Conservation (phyloP, 495 filamentous ascomycete genomes). For the Penicillium ucsense region DNA sequence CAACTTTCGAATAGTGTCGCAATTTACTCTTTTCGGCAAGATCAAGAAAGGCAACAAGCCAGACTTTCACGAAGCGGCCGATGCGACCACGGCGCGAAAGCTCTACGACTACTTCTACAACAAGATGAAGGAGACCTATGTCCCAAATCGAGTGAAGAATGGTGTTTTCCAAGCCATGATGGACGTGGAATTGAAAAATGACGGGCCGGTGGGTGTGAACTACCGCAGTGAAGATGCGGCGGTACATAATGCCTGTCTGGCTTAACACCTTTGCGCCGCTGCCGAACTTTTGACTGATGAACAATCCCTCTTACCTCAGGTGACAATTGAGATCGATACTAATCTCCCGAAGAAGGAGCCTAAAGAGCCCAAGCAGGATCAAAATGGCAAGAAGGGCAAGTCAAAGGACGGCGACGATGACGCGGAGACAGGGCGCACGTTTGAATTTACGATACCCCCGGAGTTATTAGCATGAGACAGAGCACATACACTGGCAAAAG, state of each 20-base stretch:
- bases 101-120: slow-evolving; percentile 76
- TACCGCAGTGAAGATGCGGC: slow-evolving; percentile 55
- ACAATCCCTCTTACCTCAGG: slow-evolving; percentile 28
- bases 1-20: slow-evolving; percentile 57
- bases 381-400: slow-evolving; percentile 11
- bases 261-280: slow-evolving; percentile 16
- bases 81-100: slow-evolving; percentile 60
- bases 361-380: slow-evolving; percentile 13
- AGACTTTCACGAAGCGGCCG: slow-evolving; percentile 85
- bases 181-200: slow-evolving; percentile 89
- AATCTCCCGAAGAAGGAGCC: slow-evolving; percentile 46
- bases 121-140: slow-evolving; percentile 66
- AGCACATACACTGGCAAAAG: slow-evolving; percentile 2
- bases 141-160: slow-evolving; percentile 72
- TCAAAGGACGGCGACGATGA: slow-evolving; percentile 10
- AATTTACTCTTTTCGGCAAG: slow-evolving; percentile 89
- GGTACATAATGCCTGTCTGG: slow-evolving; percentile 40
- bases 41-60: slow-evolving; percentile 93
- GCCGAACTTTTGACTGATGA: slow-evolving; percentile 8
- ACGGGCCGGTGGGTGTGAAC: slow-evolving; percentile 80
- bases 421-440: slow-evolving; percentile 11
- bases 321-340: slow-evolving; percentile 57
- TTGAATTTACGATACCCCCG: slow-evolving; percentile 32
- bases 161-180: slow-evolving; percentile 99
- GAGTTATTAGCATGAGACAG: slow-evolving; percentile 26